Evolutionary conservation across 2,329 filamentous ascomycete genomes (phyloP), one percentile per base, ranked within the genome.

Genomic region (Monosporascus sp.): DNA sequence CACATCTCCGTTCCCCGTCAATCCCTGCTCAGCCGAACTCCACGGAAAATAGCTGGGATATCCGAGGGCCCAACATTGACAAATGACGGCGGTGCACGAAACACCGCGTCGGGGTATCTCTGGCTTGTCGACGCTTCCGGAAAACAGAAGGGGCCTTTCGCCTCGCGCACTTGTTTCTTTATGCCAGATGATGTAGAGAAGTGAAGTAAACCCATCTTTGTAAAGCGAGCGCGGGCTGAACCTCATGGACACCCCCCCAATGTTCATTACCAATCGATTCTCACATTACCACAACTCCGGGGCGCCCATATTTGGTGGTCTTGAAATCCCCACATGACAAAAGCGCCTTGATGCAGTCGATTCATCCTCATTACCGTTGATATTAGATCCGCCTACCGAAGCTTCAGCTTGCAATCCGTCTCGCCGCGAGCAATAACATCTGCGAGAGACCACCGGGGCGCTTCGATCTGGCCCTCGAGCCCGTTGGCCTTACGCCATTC

Each of bases 391-490:
- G 25, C 58, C 52, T 83, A 91, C 70, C 83, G 80, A 66, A 95
- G 74, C 48, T 84, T 82, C 51, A 80, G 65, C 74, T 94, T 90
- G 62, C 86, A 82, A 70, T 95, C 90, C 62, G 87, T 81, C 22
- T 86, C 88, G 57, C 89, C 89, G 50, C 80, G 77, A 60, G 81
- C 82, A 58, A 96, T 78, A 48, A 97, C 85, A 57, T 96, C 90
- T 52, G 91, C 84, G n/a, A 96, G 71, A 57, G 78, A 80, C 92
- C 92, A 97, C 60, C 92, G 79, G 11, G 92, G 92, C 51, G 89
- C 82, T 60, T 77, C 74, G 61, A 96, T 77, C 51, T 94, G 84
- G 59, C 90, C 87, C 59, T 89, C 81, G 18, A 92, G 70, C 41
- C 82, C 81, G 47, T 80, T 82, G 51, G 77, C 76, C 62, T 78